phyloP scores from a whole-genome alignment of 2,329 filamentous ascomycete genomes.

The Aspergillus eucalypticola region DNA sequence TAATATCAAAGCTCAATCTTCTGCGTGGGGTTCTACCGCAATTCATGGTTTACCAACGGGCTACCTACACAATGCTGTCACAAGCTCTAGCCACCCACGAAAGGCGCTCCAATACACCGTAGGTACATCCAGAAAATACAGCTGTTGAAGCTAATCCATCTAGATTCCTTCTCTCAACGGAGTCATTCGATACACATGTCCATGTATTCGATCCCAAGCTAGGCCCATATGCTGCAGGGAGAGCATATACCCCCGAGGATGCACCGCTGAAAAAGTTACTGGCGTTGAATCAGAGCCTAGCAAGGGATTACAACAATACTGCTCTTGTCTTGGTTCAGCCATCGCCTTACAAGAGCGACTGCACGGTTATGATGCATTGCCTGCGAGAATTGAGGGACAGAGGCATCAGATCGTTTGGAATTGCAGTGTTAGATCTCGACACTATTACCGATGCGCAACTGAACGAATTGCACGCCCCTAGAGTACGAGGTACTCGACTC shows the following conservation, averaged over 20 bases:
- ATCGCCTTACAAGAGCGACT: slow-evolving; percentile 2
- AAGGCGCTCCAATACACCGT: background rate
- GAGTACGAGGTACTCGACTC: background rate
- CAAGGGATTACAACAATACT: background rate
- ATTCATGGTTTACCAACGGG: background rate
- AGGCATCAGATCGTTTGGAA: background rate
- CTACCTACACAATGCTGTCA: background rate
- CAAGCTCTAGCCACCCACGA: background rate
- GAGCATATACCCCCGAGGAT: slow-evolving; percentile 2
- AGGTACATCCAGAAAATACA: background rate
- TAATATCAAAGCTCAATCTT: too few relatives aligned
- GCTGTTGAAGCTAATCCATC: background rate
- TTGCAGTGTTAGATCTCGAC: background rate
- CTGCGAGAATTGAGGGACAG: background rate
- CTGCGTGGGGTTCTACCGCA: background rate
- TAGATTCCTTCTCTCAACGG: background rate
- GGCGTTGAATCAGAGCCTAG: background rate
- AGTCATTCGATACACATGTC: slow-evolving; percentile 3
- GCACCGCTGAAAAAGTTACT: background rate
- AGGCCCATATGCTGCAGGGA: background rate
- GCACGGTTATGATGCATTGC: background rate
- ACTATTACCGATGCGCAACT: background rate
- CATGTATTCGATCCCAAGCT: slow-evolving; percentile 6
- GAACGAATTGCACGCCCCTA: background rate
- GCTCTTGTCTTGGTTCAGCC: slow-evolving; percentile 1